These are phyloP conservation scores for Cytospora schulzeri DNA, from an alignment of 2,329 filamentous ascomycete genomes.

Conservation along the genomic window DNA sequence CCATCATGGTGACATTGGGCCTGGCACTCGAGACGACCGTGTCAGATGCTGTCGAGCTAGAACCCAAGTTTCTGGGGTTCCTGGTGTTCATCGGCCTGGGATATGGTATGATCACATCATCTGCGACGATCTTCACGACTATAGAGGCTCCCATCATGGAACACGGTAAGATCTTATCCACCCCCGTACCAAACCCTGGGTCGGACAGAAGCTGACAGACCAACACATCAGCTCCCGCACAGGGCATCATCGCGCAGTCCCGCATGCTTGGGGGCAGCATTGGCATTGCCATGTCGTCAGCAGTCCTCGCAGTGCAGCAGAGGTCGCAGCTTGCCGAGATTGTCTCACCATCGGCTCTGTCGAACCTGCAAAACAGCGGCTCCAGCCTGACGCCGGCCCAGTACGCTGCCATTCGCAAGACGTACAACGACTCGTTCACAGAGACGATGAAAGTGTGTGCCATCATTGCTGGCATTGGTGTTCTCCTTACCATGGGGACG, in stretches of 20 bases:
- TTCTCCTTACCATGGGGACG: conserved; percentile 44
- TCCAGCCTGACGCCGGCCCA: conserved; percentile 35
- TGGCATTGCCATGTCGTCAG: conserved; percentile 56
- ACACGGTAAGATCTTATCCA: conserved; percentile 47
- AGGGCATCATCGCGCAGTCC: conserved; percentile 55
- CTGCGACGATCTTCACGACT: conserved; percentile 49
- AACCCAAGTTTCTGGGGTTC: conserved; percentile 52
- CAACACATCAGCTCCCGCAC: conserved; percentile 46
- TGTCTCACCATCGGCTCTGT: conserved; percentile 27
- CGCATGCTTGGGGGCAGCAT: conserved; percentile 57
- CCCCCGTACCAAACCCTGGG: not conserved
- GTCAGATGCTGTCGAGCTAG: conserved; percentile 38
- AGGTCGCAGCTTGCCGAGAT: conserved; percentile 35
- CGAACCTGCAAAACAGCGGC: conserved; percentile 25
- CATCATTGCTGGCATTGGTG: conserved; percentile 43
- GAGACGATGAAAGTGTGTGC: conserved; percentile 51
- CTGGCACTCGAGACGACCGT: conserved; percentile 50
- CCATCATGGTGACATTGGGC: conserved; percentile 48
- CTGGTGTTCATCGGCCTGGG: conserved; percentile 55
- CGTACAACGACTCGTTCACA: conserved; percentile 49
- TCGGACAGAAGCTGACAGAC: conserved; percentile 26
- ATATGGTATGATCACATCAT: conserved; percentile 51
- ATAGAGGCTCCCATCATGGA: conserved; percentile 47
- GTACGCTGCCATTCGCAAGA: conserved; percentile 38
- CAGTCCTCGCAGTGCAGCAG: conserved; percentile 43